Conservation (phyloP, 768 basidiomycete species). For the Pilatotrama ljubarskyi region DNA sequence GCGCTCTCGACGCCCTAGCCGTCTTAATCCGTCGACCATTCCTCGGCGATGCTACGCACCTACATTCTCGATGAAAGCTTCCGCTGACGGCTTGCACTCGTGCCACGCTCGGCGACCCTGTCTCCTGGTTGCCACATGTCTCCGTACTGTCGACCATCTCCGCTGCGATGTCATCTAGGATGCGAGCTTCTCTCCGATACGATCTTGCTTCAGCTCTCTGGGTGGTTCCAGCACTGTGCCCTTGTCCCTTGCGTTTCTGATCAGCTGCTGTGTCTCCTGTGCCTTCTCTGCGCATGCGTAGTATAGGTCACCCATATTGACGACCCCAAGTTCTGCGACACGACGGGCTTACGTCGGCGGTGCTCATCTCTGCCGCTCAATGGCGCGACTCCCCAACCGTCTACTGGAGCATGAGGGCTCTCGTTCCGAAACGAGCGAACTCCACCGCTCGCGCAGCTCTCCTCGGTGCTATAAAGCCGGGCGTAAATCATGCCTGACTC, state of each 20-base stretch:
- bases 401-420: neutral
- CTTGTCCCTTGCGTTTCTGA: slow-evolving; percentile 15
- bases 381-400: neutral
- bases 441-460: slow-evolving; percentile 10
- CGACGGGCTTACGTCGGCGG: slow-evolving; percentile 18
- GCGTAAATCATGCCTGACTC: neutral
- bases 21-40: slow-evolving; percentile 9
- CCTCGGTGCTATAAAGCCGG: slow-evolving; percentile 8
- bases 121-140: slow-evolving; percentile 9
- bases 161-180: slow-evolving; percentile 2
- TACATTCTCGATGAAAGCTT: neutral
- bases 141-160: slow-evolving; percentile 2
- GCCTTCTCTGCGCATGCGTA: slow-evolving; percentile 8
- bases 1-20: slow-evolving; percentile 6
- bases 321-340: neutral
- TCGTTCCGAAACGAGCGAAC: neutral
- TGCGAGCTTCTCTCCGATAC: slow-evolving; percentile 8
- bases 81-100: neutral
- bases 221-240: slow-evolving; percentile 1
- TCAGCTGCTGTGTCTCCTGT: slow-evolving; percentile 10
- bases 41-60: slow-evolving; percentile 7
- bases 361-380: neutral
- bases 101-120: neutral
- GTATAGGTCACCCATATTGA: slow-evolving; percentile 8
- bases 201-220: slow-evolving; percentile 13